Evolutionary conservation across 75 land plant species (phyloP), one percentile per base, ranked within the genome.

Genomic region (Pinus albicaulis): DNA sequence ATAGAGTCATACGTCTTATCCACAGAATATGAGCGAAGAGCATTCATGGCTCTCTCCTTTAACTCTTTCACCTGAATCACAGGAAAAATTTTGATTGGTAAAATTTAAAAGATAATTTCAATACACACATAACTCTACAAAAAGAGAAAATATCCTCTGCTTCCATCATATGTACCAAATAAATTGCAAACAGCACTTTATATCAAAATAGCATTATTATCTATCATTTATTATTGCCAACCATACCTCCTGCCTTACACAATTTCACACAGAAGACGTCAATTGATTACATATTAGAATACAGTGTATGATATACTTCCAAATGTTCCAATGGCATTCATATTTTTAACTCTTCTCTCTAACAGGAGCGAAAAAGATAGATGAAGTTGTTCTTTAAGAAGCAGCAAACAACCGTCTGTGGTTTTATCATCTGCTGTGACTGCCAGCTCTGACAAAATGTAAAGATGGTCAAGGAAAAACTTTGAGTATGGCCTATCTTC

Each of bases 21-120:
- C 15, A 74, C 73, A 15, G 59, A 76, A 74, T 87, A 94, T 57
- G 86, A 80, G 63, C 79, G 86, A 61, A 92, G 82, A 44, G 89
- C 57, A 64, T 58, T 82, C 99, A 97, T 94, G 58, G 99, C 99
- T 28, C 79, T 85, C 38, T 97, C 98, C 44, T 95, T 95, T 82
- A 89, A 53, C 73, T 91, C 92, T 83, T 97, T 97, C 15, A 94
- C 91, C 99, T 97, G 77, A 10, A 7, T 53, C 22, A 7, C 36
- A 76, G 34, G 26, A 63, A 70, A 44, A 38, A 38, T 36, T 14
- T 5, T 48, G 5, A 71, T 10, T 4, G 3, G n/a, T 3, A 17
- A 66, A 17, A 48, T 48, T 48, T 48, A 48, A 48, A 44, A 48
- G 52, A 48, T 5, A 36, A 36, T 36, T 36, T 36, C 38, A 36